Evolutionary conservation across 2,329 filamentous ascomycete genomes (phyloP).

Genomic region (Lecanoromycetidae sp.): DNA sequence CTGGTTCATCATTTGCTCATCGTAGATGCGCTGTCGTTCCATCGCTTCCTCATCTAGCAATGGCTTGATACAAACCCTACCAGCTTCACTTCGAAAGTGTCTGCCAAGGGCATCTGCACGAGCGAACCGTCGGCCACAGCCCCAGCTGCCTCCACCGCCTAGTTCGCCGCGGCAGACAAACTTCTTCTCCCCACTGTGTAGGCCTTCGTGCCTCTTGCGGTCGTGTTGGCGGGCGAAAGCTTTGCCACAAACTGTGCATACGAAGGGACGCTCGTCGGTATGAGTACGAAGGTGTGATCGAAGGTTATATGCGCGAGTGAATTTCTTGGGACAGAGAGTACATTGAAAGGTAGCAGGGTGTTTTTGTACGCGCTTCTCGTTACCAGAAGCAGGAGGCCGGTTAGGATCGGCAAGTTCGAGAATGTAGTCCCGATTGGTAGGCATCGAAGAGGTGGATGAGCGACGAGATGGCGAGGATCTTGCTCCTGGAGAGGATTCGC

Average conservation of each 20-base stretch:
- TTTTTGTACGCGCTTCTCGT: slow-evolving; percentile 78
- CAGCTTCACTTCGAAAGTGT: slow-evolving; percentile 91
- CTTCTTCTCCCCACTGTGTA: slow-evolving; percentile 96
- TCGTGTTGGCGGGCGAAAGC: slow-evolving; percentile 96
- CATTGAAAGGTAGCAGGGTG: slow-evolving; percentile 97
- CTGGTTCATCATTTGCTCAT: slow-evolving; percentile 47
- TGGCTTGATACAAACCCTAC: slow-evolving; percentile 93
- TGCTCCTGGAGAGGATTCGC: slow-evolving; percentile 15
- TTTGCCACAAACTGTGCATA: slow-evolving; percentile 93
- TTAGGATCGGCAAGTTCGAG: slow-evolving; percentile 66
- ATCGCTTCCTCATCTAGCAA: slow-evolving; percentile 85
- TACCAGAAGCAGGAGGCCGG: slow-evolving; percentile 52
- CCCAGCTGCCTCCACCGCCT: slow-evolving; percentile 74
- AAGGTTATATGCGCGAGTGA: slow-evolving; percentile 92
- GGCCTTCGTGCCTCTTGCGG: slow-evolving; percentile 87
- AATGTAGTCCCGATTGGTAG: slow-evolving; percentile 20
- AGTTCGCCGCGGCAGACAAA: slow-evolving; percentile 92
- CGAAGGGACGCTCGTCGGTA: slow-evolving; percentile 92
- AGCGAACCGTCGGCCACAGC: slow-evolving; percentile 83
- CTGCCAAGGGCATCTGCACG: slow-evolving; percentile 87
- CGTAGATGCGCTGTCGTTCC: slow-evolving; percentile 63
- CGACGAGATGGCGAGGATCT: slow-evolving; percentile 22
- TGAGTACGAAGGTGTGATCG: slow-evolving; percentile 92
- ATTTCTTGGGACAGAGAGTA: slow-evolving; percentile 81
- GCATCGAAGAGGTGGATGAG: slow-evolving; percentile 31